Conservation (phyloP, 2,329 filamentous ascomycete genomes). For the Cercospora zeina region DNA sequence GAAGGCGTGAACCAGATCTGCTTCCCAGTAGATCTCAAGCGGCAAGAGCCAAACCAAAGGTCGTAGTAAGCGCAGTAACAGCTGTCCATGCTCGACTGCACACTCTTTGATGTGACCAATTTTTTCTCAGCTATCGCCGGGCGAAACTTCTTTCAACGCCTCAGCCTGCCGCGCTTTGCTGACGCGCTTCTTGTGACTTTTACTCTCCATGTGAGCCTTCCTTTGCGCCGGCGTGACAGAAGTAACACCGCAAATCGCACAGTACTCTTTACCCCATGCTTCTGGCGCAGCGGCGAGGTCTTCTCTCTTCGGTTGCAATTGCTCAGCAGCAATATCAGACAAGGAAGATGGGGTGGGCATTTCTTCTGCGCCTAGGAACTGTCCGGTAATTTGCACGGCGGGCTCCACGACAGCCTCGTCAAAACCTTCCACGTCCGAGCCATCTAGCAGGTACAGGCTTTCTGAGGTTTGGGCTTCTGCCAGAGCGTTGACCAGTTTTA, state of each 20-base stretch:
- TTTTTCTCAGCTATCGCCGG: background rate
- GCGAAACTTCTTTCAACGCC: background rate
- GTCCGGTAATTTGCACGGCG: conserved; percentile 61
- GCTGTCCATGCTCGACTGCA: background rate
- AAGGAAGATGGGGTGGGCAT: conserved; percentile 59
- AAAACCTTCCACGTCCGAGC: conserved; percentile 67
- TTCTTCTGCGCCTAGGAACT: conserved; percentile 61
- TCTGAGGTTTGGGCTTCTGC: conserved; percentile 57
- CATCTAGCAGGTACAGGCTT: conserved; percentile 77
- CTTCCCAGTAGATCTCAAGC: no score
- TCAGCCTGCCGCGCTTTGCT: conserved; percentile 14
- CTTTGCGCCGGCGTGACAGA: conserved; percentile 60
- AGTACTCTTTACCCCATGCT: conserved; percentile 58
- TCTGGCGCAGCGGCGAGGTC: conserved; percentile 48
- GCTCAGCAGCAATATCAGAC: conserved; percentile 56
- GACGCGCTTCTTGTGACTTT: conserved; percentile 50
- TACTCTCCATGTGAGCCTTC: conserved; percentile 57
- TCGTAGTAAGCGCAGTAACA: background rate
- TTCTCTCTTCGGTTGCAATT: conserved; percentile 58
- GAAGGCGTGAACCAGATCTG: no score
- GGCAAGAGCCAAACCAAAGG: no score
- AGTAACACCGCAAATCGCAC: conserved; percentile 67
- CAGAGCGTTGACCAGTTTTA: conserved; percentile 70
- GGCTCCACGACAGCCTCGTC: conserved; percentile 62
- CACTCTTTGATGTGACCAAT: background rate